Evolutionary conservation across 2,329 filamentous ascomycete species (phyloP).

Genomic region (Alternaria sp.): DNA sequence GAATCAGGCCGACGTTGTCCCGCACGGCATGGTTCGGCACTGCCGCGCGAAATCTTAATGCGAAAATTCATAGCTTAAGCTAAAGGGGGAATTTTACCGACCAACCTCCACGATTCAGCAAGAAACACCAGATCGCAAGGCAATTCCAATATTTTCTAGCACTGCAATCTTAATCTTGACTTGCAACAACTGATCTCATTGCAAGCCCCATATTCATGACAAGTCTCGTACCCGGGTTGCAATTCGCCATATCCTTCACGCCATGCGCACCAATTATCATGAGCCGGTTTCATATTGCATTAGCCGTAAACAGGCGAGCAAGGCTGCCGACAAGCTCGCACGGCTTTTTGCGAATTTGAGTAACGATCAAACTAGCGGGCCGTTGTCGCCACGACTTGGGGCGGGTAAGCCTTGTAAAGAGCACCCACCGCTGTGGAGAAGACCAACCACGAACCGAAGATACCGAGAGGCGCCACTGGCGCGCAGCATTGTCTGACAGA

Average conservation of each 20-base stretch:
- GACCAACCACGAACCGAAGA: conserved; percentile 13
- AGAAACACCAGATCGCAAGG: neutral
- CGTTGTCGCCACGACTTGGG: conserved; percentile 30
- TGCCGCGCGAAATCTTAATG: conserved; percentile 7
- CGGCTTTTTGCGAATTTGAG: conserved; percentile 18
- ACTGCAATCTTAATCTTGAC: conserved; percentile 10
- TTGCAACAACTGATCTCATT: neutral
- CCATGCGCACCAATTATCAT: conserved; percentile 10
- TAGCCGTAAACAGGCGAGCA: conserved; percentile 19
- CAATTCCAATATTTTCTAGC: neutral
- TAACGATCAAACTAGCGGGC: conserved; percentile 35
- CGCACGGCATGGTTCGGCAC: conserved; percentile 13
- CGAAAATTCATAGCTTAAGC: neutral
- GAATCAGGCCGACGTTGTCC: conserved; percentile 7
- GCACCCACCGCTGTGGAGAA: conserved; percentile 15
- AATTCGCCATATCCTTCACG: conserved; percentile 11
- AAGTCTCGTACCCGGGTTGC: neutral
- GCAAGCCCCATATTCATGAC: conserved; percentile 1
- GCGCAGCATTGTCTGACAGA: conserved; percentile 14
- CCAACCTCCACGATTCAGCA: conserved; percentile 1
- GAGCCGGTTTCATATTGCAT: conserved; percentile 10
- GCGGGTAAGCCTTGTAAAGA: conserved; percentile 33
- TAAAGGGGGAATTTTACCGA: conserved; percentile 5
- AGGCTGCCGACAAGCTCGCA: conserved; percentile 25
- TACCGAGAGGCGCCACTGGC: conserved; percentile 17